Evolutionary conservation across 2,329 filamentous ascomycete species (phyloP).

Genomic region (Sarocladium strictum): DNA sequence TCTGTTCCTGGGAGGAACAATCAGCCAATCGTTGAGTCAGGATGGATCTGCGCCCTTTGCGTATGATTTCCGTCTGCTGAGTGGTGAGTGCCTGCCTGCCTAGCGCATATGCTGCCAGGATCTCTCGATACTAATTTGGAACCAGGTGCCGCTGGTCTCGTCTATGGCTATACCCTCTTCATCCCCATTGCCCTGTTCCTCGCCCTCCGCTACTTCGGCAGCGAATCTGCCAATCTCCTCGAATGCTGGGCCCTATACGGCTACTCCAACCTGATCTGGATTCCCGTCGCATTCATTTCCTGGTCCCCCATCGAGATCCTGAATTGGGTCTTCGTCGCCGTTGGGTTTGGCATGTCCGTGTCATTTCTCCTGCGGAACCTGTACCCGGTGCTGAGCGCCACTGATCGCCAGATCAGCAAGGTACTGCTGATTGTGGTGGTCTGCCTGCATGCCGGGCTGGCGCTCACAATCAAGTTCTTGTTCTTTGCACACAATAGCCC

Average conservation of each 20-base stretch:
- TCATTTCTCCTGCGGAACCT: constrained; percentile 80
- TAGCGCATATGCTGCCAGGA: not conserved
- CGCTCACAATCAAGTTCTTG: constrained; percentile 90
- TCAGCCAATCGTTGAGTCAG: constrained; percentile 78
- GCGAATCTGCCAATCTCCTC: constrained; percentile 84
- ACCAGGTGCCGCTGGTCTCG: constrained; percentile 73
- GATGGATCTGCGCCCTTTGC: constrained; percentile 68
- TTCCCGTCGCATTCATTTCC: constrained; percentile 84
- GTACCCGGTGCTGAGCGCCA: constrained; percentile 87
- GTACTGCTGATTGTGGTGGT: constrained; percentile 79
- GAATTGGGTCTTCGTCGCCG: constrained; percentile 88
- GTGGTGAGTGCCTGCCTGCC: constrained; percentile 47
- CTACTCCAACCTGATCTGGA: constrained; percentile 96
- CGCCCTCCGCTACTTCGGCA: constrained; percentile 90
- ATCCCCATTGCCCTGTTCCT: constrained; percentile 83
- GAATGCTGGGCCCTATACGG: constrained; percentile 96
- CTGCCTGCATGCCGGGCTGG: constrained; percentile 78
- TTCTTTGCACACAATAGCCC: constrained; percentile 82
- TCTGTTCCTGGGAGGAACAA: constrained; percentile 89
- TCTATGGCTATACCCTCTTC: constrained; percentile 91
- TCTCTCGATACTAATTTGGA: not conserved
- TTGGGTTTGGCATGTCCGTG: constrained; percentile 79
- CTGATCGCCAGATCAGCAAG: constrained; percentile 88
- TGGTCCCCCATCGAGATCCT: constrained; percentile 82
- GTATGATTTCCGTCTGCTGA: constrained; percentile 87